Base-by-base conservation (phyloP, 2,329 filamentous ascomycete species). In the Colletotrichum tofieldiae region DNA sequence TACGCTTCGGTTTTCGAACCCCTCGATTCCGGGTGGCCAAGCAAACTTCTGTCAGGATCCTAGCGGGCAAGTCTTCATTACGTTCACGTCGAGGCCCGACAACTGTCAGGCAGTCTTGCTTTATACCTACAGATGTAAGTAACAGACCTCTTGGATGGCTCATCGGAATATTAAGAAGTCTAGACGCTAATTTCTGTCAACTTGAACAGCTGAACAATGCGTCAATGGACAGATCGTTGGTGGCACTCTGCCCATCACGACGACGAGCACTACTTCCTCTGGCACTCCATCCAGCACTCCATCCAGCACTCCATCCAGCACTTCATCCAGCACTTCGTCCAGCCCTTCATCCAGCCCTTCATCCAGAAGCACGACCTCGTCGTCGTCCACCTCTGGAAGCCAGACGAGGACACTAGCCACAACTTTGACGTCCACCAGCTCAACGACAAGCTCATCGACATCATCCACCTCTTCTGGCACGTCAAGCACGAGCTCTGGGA, bases 141-240 rank as follows among this genome's bases (percentile, higher is more conserved):
- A 5, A 26, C n/a, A 26, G 5, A 2, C 47, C 16, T 8, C n/a
- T 14, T 26, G 5, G 5, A 5, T 7, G 20, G 3, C 20, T 51
- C 35, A 11, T 51, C 14, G 14, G 16, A 16, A 18, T 2, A 16
- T 5, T 0, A 4, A 3, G n/a, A 26, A 8, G 9, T 7, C 23
- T 3, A 51, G 9, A 26, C 5, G 20, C 20, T 51, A 26, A 51
- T 51, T 8, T 12, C 2, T 23, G 9, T 51, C 11, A 11, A 37
- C 35, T 11, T 37, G 35, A 51, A 51, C 7, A 51, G 47, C 47
- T 8, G 47, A 51, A 3, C 47, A 23, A 26, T 51, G 47, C 11
- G 47, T 51, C n/a, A 51, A 51, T 6, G 47, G 47, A 51, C 47
- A 51, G n/a, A n/a, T 26, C 47, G 47, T n/a, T 20, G 47, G n/a